These are phyloP conservation scores for Microcos paniculata DNA, from an alignment of 345 rosid genomes.

Conservation along the genomic window DNA sequence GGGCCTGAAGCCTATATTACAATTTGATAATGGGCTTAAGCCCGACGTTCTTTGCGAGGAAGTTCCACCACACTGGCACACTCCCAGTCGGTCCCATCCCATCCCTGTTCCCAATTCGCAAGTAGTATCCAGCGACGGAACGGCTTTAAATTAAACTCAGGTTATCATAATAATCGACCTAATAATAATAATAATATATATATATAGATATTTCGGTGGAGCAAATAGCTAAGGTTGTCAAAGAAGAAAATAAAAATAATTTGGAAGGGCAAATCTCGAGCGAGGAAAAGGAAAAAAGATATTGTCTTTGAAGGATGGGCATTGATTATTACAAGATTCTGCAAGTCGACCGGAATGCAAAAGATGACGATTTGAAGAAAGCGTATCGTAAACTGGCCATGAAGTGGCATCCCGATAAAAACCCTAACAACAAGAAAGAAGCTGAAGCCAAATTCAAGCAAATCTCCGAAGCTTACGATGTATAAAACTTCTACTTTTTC, in stretches of 20 bases:
- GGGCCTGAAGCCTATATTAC: background rate
- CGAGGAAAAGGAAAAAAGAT: background rate
- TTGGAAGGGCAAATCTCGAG: background rate
- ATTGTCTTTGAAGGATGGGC: slow-evolving; percentile 36
- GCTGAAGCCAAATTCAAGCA: slow-evolving; percentile 78
- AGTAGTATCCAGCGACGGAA: background rate
- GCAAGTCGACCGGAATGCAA: slow-evolving; percentile 60
- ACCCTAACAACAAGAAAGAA: slow-evolving; percentile 64
- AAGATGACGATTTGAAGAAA: slow-evolving; percentile 70
- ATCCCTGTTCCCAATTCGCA: too few species aligned
- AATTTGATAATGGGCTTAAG: background rate
- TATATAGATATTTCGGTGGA: background rate
- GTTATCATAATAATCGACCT: too few species aligned
- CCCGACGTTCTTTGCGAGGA: background rate
- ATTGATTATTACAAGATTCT: slow-evolving; percentile 64
- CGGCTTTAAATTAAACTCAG: background rate
- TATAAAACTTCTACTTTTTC: background rate
- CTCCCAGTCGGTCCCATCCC: too few species aligned
- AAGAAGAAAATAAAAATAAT: background rate
- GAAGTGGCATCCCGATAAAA: slow-evolving; percentile 84
- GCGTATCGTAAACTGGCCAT: slow-evolving; percentile 67
- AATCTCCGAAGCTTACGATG: slow-evolving; percentile 82
- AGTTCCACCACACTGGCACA: too few species aligned
- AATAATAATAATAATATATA: too few species aligned
- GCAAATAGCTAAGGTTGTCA: background rate